Percentiles rank a stretch among this genome's conserved stretches.
phyloP scores from a whole-genome alignment of 805 yeast species.

The Monosporozyma aquatica region DNA sequence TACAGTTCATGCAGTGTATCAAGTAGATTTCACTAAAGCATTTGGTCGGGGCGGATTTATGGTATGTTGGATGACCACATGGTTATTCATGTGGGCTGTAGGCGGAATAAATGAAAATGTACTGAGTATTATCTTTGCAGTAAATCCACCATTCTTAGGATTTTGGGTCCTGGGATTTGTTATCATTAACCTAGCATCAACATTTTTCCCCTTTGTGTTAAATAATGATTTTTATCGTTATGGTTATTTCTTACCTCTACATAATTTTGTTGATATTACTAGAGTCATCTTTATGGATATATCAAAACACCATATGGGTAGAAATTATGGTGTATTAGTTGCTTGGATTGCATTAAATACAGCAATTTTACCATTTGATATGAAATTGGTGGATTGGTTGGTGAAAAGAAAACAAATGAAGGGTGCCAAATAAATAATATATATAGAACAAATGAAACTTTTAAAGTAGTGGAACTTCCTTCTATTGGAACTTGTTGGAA shows the following conservation, averaged over 20 bases:
- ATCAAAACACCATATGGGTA: conserved; percentile 47
- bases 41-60: conserved; percentile 67
- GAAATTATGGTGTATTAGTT: conserved; percentile 48
- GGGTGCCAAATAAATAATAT: no score
- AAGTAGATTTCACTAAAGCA: conserved; percentile 46
- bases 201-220: conserved; percentile 57
- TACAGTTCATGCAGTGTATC: conserved; percentile 58
- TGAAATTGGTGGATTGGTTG: conserved; percentile 26
- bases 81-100: conserved; percentile 61
- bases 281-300: conserved; percentile 52
- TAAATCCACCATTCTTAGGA: conserved; percentile 55
- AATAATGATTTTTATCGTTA: conserved; percentile 46
- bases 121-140: conserved; percentile 41
- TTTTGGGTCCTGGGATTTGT: conserved; percentile 69
- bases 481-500: no score
- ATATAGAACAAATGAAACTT: no score
- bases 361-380: conserved; percentile 36
- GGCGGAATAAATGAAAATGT: conserved; percentile 68
- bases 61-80: conserved; percentile 63
- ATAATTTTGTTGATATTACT: conserved; percentile 52
- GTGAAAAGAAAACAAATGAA: conserved; percentile 19
- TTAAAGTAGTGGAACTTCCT: no score
- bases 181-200: conserved; percentile 55
- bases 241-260: conserved; percentile 64
- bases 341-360: conserved; percentile 53